Evolutionary conservation across 2,329 filamentous ascomycete species (phyloP).

Genomic region (Endoconidiophora polonica): DNA sequence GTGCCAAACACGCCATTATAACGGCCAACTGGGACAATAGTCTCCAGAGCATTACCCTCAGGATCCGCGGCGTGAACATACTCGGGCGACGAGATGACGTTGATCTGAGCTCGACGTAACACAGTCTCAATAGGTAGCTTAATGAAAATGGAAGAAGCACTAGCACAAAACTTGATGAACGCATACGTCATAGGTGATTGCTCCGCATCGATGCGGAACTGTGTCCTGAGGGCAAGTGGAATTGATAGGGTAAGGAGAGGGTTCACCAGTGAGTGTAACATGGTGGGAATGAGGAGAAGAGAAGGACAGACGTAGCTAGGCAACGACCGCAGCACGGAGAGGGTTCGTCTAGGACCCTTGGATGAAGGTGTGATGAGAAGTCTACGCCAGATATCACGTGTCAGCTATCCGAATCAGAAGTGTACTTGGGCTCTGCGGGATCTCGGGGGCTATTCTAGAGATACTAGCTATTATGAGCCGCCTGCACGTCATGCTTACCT

Average conservation of each 20-base stretch:
- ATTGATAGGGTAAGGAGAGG: constrained; percentile 68
- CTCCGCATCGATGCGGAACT: constrained; percentile 67
- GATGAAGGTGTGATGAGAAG: constrained; percentile 73
- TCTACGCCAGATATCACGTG: constrained; percentile 22
- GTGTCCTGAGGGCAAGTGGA: constrained; percentile 72
- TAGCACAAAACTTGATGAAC: constrained; percentile 64
- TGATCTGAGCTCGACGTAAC: constrained; percentile 71
- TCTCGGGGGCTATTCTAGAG: neutral
- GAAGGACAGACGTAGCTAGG: constrained; percentile 61
- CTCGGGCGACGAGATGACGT: constrained; percentile 42
- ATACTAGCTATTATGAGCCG: neutral
- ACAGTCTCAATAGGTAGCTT: constrained; percentile 87
- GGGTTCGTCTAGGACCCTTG: constrained; percentile 56
- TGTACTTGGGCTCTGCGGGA: neutral
- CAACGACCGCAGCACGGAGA: constrained; percentile 60
- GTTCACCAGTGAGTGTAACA: constrained; percentile 72
- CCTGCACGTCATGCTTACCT: constrained; percentile 25
- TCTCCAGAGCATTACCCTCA: constrained; percentile 36
- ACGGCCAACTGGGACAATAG: constrained; percentile 61
- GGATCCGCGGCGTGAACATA: constrained; percentile 33
- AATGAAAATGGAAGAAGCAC: constrained; percentile 63
- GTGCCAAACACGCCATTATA: constrained; percentile 84
- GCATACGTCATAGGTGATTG: constrained; percentile 69
- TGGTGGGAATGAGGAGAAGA: constrained; percentile 60
- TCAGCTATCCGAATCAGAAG: constrained; percentile 17